A percentile compares a stretch with the other conserved stretches of the same genome.
These are phyloP conservation scores for Hemisphaericaspora subhashii DNA, from an alignment of 1,139 yeast species.

Conservation along the genomic window DNA sequence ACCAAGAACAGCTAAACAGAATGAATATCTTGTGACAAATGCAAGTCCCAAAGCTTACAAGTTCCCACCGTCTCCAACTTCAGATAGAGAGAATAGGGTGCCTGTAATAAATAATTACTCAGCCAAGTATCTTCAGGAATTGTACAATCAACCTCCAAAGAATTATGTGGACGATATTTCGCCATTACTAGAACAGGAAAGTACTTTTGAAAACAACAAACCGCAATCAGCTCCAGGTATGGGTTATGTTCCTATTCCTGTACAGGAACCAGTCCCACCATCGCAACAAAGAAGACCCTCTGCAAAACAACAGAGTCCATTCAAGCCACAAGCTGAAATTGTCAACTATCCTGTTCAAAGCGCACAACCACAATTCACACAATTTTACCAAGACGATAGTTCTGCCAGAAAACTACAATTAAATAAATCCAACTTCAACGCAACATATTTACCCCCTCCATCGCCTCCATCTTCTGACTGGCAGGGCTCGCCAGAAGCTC, in stretches of 20 bases:
- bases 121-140: constrained; percentile 45
- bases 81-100: constrained; percentile 13
- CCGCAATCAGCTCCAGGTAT: constrained; percentile 5
- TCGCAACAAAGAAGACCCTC: constrained; percentile 11
- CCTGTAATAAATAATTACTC: constrained; percentile 35
- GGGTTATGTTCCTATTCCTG: constrained; percentile 44
- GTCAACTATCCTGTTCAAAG: constrained; percentile 9
- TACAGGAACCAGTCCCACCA: constrained; percentile 33
- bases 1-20: constrained; percentile 14
- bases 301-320: constrained; percentile 4
- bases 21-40: constrained; percentile 44
- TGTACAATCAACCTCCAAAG: constrained; percentile 21
- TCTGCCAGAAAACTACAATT: constrained; percentile 10
- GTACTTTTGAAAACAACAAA: neutral
- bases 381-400: constrained; percentile 3
- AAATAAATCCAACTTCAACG: constrained; percentile 16
- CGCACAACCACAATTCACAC: constrained; percentile 10
- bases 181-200: constrained; percentile 25
- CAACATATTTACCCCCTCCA: constrained; percentile 42
- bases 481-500: constrained; percentile 46
- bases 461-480: constrained; percentile 47
- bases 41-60: constrained; percentile 44
- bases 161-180: constrained; percentile 42
- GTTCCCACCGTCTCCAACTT: constrained; percentile 47
- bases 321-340: constrained; percentile 2